Conservation (phyloP, 257 asterid species). For the Lavandula angustifolia region DNA sequence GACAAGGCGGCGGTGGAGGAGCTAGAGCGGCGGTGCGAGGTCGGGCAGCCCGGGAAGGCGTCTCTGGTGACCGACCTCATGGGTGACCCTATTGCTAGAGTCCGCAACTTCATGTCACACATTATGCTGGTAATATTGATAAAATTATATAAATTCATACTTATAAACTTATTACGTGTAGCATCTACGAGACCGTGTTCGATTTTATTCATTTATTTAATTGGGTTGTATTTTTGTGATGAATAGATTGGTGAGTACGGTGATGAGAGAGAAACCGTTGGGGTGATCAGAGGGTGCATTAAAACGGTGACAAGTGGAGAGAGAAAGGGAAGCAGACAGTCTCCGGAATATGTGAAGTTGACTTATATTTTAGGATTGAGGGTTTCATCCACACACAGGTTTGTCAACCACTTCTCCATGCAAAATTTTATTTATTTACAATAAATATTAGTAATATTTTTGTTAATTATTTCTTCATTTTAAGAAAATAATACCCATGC, state of each 20-base stretch:
- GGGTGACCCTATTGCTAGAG: slow-evolving; percentile 83
- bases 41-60: slow-evolving; percentile 65
- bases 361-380: slow-evolving; percentile 78
- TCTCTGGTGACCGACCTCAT: slow-evolving; percentile 71
- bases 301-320: slow-evolving; percentile 64
- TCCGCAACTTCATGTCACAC: slow-evolving; percentile 56
- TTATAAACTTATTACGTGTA: background rate
- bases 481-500: background rate
- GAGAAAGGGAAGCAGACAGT: slow-evolving; percentile 29
- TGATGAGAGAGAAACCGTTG: slow-evolving; percentile 53
- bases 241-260: slow-evolving; percentile 68
- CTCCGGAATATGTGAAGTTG: slow-evolving; percentile 55
- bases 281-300: slow-evolving; percentile 70
- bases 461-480: background rate
- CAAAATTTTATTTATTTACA: slow-evolving; percentile 3
- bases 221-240: background rate
- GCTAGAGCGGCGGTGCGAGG: slow-evolving; percentile 74
- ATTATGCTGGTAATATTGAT: slow-evolving; percentile 67
- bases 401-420: slow-evolving; percentile 27
- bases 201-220: too few species aligned
- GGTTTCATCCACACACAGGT: slow-evolving; percentile 82
- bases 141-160: background rate
- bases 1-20: slow-evolving; percentile 78
- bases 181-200: background rate
- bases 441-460: background rate